phyloP scores from a whole-genome alignment of 2,329 filamentous ascomycete genomes.

The Pseudogymnoascus sp. region DNA sequence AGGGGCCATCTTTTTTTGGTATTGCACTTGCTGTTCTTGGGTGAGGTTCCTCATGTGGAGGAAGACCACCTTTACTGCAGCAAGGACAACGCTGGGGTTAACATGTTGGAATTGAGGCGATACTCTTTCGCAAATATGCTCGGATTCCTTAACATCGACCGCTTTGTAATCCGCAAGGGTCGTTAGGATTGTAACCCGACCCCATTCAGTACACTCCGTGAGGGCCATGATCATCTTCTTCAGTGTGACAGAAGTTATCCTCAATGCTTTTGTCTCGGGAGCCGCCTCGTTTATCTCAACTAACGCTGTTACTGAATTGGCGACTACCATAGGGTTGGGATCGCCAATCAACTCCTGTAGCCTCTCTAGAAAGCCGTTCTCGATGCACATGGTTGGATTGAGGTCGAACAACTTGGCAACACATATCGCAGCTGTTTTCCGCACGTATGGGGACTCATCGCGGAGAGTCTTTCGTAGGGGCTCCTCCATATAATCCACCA shows the following conservation, averaged over 20 bases:
- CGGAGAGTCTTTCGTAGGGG: constrained; percentile 89
- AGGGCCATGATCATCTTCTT: constrained; percentile 96
- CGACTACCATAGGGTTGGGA: constrained; percentile 97
- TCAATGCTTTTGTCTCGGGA: constrained; percentile 79
- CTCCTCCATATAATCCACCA: constrained; percentile 99
- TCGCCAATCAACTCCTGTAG: constrained; percentile 95
- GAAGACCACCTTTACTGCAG: constrained; percentile 97
- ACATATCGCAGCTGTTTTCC: constrained; percentile 95
- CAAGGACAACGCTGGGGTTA: constrained; percentile 90
- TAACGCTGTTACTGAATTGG: constrained; percentile 90
- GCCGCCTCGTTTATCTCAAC: constrained; percentile 85
- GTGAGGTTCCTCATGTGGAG: constrained; percentile 85
- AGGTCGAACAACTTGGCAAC: constrained; percentile 97
- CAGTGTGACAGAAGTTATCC: constrained; percentile 71
- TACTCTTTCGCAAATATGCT: constrained; percentile 96
- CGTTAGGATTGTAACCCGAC: constrained; percentile 82
- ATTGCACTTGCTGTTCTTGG: constrained; percentile 69
- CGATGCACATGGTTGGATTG: constrained; percentile 83
- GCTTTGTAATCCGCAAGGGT: constrained; percentile 84
- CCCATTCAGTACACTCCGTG: constrained; percentile 98
- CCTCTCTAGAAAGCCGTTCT: constrained; percentile 91
- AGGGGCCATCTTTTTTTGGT: constrained; percentile 97
- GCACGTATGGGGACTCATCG: constrained; percentile 96
- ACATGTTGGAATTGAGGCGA: constrained; percentile 97
- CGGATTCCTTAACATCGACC: constrained; percentile 84